Conservation (phyloP, 495 filamentous ascomycete genomes). For the Penicillium robsamsonii region DNA sequence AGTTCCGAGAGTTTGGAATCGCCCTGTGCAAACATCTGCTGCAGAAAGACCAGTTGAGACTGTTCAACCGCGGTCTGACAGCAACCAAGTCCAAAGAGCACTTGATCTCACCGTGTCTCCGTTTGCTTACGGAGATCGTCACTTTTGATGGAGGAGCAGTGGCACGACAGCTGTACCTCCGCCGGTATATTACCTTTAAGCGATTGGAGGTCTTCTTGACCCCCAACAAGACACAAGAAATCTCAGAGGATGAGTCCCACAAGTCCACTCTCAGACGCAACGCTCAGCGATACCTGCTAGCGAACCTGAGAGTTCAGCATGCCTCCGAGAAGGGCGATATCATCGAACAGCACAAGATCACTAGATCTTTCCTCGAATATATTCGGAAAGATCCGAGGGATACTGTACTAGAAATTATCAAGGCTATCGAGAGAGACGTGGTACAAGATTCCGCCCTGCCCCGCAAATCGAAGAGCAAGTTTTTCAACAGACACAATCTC, state of each 20-base stretch:
- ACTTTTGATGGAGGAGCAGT: conserved; percentile 78
- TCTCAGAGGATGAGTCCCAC: conserved; percentile 51
- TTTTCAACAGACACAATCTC: conserved; percentile 70
- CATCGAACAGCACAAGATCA: conserved; percentile 67
- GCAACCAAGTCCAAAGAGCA: conserved; percentile 75
- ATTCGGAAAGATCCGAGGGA: conserved; percentile 71
- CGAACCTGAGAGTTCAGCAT: conserved; percentile 68
- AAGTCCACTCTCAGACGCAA: conserved; percentile 72
- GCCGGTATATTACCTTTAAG: conserved; percentile 70
- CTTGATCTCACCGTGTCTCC: conserved; percentile 77
- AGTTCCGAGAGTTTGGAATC: conserved; percentile 68
- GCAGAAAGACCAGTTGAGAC: conserved; percentile 66
- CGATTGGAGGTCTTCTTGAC: conserved; percentile 57
- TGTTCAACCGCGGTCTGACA: conserved; percentile 69
- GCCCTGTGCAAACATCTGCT: conserved; percentile 71
- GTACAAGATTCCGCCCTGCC: conserved; percentile 67
- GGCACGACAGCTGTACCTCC: conserved; percentile 66
- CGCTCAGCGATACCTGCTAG: conserved; percentile 71
- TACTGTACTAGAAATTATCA: conserved; percentile 65
- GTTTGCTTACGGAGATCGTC: conserved; percentile 74
- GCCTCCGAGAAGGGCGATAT: conserved; percentile 70
- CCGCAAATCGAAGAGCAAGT: conserved; percentile 64
- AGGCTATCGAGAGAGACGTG: conserved; percentile 60
- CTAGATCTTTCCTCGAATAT: conserved; percentile 64
- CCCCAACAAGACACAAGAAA: conserved; percentile 46